A percentile compares a stretch with the other conserved stretches of the same genome.
Evolutionary conservation across 331 rosid genomes (phyloP).

Genomic region (Stylosanthes scabra): DNA sequence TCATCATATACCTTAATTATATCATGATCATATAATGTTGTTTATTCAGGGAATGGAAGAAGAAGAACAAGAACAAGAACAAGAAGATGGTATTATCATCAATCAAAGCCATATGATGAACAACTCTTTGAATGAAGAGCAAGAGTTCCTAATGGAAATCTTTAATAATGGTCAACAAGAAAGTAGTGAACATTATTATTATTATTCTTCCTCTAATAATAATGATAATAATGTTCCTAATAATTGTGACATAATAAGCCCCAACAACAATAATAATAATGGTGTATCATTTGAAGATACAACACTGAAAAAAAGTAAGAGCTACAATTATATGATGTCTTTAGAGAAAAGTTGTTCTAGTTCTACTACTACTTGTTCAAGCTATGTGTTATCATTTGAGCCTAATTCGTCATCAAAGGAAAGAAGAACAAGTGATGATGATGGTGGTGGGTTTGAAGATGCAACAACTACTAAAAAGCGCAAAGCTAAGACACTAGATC

Average conservation of each 20-base stretch:
- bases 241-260: neutral
- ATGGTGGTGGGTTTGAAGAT: neutral
- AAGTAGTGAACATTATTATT: neutral
- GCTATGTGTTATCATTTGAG: conserved; percentile 37
- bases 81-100: neutral
- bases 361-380: neutral
- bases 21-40: no score
- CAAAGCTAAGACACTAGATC: conserved; percentile 48
- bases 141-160: neutral
- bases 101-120: neutral
- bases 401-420: conserved; percentile 9
- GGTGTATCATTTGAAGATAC: conserved; percentile 34
- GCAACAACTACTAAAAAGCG: neutral
- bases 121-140: neutral
- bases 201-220: neutral
- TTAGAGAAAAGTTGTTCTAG: conserved; percentile 4
- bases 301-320: conserved; percentile 10
- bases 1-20: no score
- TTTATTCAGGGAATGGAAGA: neutral
- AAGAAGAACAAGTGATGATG: neutral
- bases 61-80: neutral
- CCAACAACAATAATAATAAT: conserved; percentile 23
- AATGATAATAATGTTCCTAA: no score
- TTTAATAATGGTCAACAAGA: neutral
- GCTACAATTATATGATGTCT: conserved; percentile 29